phyloP scores from a whole-genome alignment of 2,329 filamentous ascomycete genomes.

The Fusarium sp. region DNA sequence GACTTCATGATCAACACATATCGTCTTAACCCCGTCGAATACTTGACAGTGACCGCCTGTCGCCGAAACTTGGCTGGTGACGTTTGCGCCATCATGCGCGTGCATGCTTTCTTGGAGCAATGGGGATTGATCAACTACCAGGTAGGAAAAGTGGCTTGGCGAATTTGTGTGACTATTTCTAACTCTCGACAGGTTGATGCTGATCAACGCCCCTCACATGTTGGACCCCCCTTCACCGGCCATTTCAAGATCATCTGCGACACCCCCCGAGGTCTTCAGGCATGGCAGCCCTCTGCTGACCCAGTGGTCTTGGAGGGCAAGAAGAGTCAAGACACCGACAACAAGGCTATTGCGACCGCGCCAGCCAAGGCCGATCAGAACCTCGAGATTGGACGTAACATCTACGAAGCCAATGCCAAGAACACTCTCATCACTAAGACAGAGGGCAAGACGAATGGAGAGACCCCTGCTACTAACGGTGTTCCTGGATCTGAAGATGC shows the following conservation, averaged over 20 bases:
- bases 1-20: constrained; percentile 99
- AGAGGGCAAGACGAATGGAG: constrained; percentile 81
- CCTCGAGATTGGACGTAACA: constrained; percentile 92
- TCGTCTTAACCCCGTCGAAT: constrained; percentile 93
- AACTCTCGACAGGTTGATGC: constrained; percentile 82
- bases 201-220: constrained; percentile 92
- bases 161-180: constrained; percentile 30
- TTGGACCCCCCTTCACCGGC: constrained; percentile 95
- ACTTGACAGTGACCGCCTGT: constrained; percentile 96
- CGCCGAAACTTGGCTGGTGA: constrained; percentile 94
- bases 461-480: constrained; percentile 76
- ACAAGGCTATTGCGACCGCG: constrained; percentile 73
- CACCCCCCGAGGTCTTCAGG: constrained; percentile 92
- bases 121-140: constrained; percentile 99
- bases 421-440: constrained; percentile 76
- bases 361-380: constrained; percentile 84
- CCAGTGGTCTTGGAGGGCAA: constrained; percentile 73
- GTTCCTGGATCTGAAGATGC: constrained; percentile 68
- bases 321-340: constrained; percentile 76
- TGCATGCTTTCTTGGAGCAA: constrained; percentile 97
- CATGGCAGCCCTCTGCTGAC: constrained; percentile 91
- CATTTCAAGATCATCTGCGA: constrained; percentile 98
- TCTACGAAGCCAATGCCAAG: constrained; percentile 93
- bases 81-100: constrained; percentile 98
- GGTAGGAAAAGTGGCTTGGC: constrained; percentile 60